These are phyloP conservation scores for Podospora australis DNA, from an alignment of 495 filamentous ascomycete species.

Conservation along the genomic window DNA sequence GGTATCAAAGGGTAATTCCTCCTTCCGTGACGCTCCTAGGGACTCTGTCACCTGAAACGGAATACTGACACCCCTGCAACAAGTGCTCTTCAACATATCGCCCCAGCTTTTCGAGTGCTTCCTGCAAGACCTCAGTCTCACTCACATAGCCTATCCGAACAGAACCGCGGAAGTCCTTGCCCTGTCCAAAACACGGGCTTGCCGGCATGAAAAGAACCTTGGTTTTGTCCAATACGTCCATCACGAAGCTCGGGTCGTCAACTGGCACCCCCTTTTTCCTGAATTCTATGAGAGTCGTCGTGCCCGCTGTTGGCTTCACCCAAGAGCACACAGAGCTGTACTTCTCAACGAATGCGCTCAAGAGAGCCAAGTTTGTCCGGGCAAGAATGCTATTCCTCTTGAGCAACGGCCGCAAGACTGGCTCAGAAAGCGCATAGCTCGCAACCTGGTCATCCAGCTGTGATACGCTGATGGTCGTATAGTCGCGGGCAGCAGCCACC, in stretches of 20 bases:
- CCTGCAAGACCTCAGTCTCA: conserved; percentile 60
- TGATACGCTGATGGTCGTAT: conserved; percentile 80
- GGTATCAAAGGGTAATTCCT: too few species aligned
- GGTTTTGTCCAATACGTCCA: conserved; percentile 57
- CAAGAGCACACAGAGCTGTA: conserved; percentile 59
- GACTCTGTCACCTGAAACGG: too few species aligned
- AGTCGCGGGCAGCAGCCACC: conserved; percentile 64
- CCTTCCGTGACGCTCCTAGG: too few species aligned
- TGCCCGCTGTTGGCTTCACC: conserved; percentile 74
- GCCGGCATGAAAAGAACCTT: conserved; percentile 81
- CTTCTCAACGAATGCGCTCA: conserved; percentile 61
- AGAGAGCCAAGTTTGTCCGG: conserved; percentile 58
- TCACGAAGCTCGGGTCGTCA: conserved; percentile 66
- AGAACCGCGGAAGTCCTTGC: conserved; percentile 66
- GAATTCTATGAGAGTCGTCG: conserved; percentile 75
- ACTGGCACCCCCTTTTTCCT: conserved; percentile 56
- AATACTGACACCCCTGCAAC: not conserved
- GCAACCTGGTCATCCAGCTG: conserved; percentile 79
- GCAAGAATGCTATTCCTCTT: conserved; percentile 65
- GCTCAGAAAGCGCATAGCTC: conserved; percentile 58
- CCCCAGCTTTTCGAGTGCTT: conserved; percentile 56
- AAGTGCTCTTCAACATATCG: conserved; percentile 48
- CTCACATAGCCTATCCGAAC: conserved; percentile 76
- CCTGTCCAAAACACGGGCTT: conserved; percentile 65
- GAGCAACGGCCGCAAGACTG: conserved; percentile 61